phyloP scores from a whole-genome alignment of 306 rosid genomes.

The Trifolium fragiferum region DNA sequence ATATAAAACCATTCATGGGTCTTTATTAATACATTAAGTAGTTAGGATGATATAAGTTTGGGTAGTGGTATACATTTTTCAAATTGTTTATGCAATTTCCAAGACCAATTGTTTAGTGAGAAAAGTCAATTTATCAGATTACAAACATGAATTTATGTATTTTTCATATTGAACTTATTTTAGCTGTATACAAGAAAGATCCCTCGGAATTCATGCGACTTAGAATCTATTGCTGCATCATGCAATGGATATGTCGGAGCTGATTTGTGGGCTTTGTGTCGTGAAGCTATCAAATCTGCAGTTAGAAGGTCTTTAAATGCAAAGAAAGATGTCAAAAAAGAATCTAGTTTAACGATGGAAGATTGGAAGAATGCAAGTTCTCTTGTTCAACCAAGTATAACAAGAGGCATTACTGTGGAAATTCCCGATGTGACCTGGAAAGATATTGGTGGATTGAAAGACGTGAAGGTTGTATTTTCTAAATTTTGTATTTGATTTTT shows the following conservation, averaged over 20 bases:
- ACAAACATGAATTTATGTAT: constrained; percentile 18
- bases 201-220: constrained; percentile 62
- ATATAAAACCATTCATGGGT: constrained; percentile 1
- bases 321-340: constrained; percentile 45
- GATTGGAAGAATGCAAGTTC: constrained; percentile 84
- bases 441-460: constrained; percentile 87
- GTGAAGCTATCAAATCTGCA: constrained; percentile 69
- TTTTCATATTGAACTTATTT: constrained; percentile 34
- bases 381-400: constrained; percentile 82
- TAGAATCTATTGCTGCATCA: constrained; percentile 71
- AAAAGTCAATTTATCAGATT: constrained; percentile 14
- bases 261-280: constrained; percentile 86
- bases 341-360: constrained; percentile 55
- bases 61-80: constrained; percentile 21
- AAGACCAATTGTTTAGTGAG: constrained; percentile 22
- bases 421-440: constrained; percentile 93
- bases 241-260: constrained; percentile 98
- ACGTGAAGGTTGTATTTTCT: constrained; percentile 70
- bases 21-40: constrained; percentile 10
- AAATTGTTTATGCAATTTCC: background rate
- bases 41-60: constrained; percentile 16
- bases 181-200: constrained; percentile 87
- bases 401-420: constrained; percentile 88
- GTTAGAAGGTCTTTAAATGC: constrained; percentile 57
- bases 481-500: constrained; percentile 35